Conservation (phyloP, 2,329 filamentous ascomycete species). For the Catunica adiposa region DNA sequence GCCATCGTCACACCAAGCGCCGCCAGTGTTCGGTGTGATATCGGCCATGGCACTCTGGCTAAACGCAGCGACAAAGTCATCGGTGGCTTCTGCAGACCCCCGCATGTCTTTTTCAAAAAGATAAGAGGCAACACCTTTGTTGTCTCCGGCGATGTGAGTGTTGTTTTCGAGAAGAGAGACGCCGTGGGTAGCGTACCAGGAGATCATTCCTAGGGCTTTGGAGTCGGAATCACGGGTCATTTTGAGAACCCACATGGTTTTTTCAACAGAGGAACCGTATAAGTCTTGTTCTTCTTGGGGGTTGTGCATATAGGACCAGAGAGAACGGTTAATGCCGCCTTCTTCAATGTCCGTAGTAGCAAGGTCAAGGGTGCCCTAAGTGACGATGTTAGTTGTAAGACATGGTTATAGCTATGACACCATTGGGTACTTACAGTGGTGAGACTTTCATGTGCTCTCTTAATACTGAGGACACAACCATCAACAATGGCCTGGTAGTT, state of each 20-base stretch:
- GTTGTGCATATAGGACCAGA: slow-evolving; percentile 77
- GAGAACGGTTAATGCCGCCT: slow-evolving; percentile 77
- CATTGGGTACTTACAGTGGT: slow-evolving; percentile 26
- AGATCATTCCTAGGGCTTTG: slow-evolving; percentile 65
- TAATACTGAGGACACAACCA: slow-evolving; percentile 4
- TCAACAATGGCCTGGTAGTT: slow-evolving; percentile 73
- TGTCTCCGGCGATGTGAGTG: slow-evolving; percentile 81
- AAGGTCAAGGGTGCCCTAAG: slow-evolving; percentile 49
- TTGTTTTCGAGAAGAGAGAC: slow-evolving; percentile 87
- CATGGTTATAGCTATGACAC: background rate
- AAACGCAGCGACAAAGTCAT: slow-evolving; percentile 72
- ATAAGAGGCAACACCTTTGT: slow-evolving; percentile 83
- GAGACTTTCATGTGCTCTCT: slow-evolving; percentile 33
- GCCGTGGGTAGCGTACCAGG: slow-evolving; percentile 85
- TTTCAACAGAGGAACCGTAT: slow-evolving; percentile 43
- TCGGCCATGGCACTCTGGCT: slow-evolving; percentile 85
- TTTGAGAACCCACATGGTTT: slow-evolving; percentile 55
- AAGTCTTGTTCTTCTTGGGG: slow-evolving; percentile 54
- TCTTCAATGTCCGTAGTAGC: slow-evolving; percentile 53
- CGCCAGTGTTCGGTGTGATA: slow-evolving; percentile 68
- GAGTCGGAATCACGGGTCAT: slow-evolving; percentile 59
- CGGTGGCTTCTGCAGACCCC: slow-evolving; percentile 34
- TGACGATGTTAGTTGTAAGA: background rate
- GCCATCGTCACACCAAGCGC: slow-evolving; percentile 75
- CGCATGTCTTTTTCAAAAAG: slow-evolving; percentile 59